A percentile compares a stretch with the other conserved stretches of the same genome.
Evolutionary conservation across 1,284 basidiomycete species (phyloP).

Genomic region (Cryptococcus sp.): DNA sequence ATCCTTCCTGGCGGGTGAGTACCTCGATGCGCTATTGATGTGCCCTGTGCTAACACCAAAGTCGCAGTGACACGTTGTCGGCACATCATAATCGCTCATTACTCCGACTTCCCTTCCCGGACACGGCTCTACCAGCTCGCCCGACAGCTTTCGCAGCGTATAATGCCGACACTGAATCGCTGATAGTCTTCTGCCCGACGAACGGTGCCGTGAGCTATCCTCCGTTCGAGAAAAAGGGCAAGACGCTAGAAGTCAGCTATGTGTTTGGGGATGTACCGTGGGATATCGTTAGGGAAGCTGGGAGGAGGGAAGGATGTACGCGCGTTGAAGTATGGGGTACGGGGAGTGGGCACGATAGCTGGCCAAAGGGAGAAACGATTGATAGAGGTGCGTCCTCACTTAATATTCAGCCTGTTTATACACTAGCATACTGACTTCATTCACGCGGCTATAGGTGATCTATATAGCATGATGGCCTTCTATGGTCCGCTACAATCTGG

Average conservation of each 20-base stretch:
- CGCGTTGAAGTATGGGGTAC: background rate
- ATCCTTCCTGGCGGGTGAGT: background rate
- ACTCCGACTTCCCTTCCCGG: background rate
- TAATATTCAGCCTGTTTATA: too few species aligned
- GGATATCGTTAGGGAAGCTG: background rate
- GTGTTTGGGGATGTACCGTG: conserved; percentile 2
- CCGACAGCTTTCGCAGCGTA: conserved; percentile 4
- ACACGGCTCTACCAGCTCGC: background rate
- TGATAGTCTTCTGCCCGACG: conserved; percentile 3
- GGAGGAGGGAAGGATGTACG: background rate
- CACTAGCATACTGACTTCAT: background rate
- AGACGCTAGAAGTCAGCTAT: conserved; percentile 1
- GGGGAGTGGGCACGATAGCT: background rate
- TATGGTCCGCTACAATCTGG: conserved; percentile 1
- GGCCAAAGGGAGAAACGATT: background rate
- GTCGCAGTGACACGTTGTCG: background rate
- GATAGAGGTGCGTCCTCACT: conserved; percentile 1
- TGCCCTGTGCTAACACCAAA: background rate
- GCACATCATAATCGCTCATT: conserved; percentile 3
- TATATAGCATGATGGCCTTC: conserved; percentile 5
- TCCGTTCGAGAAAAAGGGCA: conserved; percentile 4
- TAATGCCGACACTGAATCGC: background rate
- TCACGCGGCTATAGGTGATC: background rate
- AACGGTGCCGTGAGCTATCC: conserved; percentile 2
- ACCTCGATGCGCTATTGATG: background rate